Evolutionary conservation across 2,329 filamentous ascomycete species (phyloP), one percentile per base, ranked within the genome.

Genomic region (Fusarium equiseti): DNA sequence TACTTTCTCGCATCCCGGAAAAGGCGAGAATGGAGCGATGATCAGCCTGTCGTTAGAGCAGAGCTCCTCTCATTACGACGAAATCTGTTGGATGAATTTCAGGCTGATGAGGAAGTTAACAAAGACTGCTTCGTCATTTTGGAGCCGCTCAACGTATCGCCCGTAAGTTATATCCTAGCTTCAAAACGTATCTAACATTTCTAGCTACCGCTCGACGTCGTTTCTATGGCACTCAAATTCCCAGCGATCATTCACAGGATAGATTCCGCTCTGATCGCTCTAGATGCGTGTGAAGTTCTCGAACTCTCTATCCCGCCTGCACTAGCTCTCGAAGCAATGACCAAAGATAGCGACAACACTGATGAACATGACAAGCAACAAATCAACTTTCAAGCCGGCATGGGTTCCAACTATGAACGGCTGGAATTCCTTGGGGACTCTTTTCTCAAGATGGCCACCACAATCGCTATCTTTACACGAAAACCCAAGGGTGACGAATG

Each of bases 391-490:
- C 92, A 94, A 73, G 84, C 87, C 50, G 95, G 94, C 5, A 97
- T 97, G 94, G 94, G 94, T 2, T 91, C 91, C 42, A 98, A 98
- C 73, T 99, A 99, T 75, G 96, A 99, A 79, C 89, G 96, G 15
- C 86, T 98, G 0, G 96, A 99, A 76, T 97, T 98, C 64, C 85
- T 98, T 4, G 96, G 96, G 0, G 96, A 99, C 78, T 92, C 91
- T 35, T 97, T 98, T 75, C 85, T 99, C 63, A 99, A 99, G 81
- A 95, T 98, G 90, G 93, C 93, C 13, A 98, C 95, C 0, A 95
- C 95, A 0, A 94, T 99, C 56, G 90, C 94, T 1, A 84, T 97
- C 1, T 98, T 92, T 77, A 91, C 91, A 1, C 86, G 90, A 29
- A 89, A 92, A 22, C 93, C 94, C 0, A 88, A 92, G 50, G 89